Conservation (phyloP, 805 yeast genomes). For the Cyberlindnera misumaiensis region DNA sequence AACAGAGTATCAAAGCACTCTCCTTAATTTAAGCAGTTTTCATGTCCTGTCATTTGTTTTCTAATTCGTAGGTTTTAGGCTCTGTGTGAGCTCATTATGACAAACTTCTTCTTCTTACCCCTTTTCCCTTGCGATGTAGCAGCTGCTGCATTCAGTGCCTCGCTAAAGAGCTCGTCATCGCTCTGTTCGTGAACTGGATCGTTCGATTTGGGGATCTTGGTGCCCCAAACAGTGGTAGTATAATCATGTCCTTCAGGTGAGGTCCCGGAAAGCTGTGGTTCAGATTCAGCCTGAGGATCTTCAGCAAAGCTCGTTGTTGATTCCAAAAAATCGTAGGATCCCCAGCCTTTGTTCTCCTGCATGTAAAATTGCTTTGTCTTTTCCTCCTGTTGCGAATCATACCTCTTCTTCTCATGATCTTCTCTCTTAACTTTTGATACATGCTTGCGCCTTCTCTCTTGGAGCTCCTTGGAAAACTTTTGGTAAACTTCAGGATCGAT, state of each 20-base stretch:
- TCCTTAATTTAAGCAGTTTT: not conserved
- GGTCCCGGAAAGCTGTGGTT: too few relatives aligned
- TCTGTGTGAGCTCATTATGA: not conserved
- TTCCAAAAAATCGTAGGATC: conserved; percentile 27
- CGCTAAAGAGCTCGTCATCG: conserved; percentile 21
- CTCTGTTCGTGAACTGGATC: conserved; percentile 26
- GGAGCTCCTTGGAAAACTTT: conserved; percentile 47
- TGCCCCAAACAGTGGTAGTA: conserved; percentile 73
- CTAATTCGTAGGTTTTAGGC: too few relatives aligned
- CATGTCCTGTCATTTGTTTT: too few relatives aligned
- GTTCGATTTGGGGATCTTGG: conserved; percentile 30
- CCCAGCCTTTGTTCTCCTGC: conserved; percentile 41
- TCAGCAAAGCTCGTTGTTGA: not conserved
- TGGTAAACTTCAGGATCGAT: conserved; percentile 38
- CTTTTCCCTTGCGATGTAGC: not conserved
- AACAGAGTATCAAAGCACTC: conserved; percentile 1
- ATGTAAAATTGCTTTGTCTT: conserved; percentile 53
- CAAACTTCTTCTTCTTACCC: conserved; percentile 2
- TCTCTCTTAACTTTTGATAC: conserved; percentile 46
- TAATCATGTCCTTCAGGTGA: conserved; percentile 17
- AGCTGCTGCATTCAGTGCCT: conserved; percentile 7
- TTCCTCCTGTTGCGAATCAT: conserved; percentile 52
- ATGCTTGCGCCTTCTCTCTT: conserved; percentile 46
- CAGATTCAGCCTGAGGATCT: too few relatives aligned
- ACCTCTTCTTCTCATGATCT: conserved; percentile 50